phyloP scores from a whole-genome alignment of 306 rosid species.

The Lotus japonicus region DNA sequence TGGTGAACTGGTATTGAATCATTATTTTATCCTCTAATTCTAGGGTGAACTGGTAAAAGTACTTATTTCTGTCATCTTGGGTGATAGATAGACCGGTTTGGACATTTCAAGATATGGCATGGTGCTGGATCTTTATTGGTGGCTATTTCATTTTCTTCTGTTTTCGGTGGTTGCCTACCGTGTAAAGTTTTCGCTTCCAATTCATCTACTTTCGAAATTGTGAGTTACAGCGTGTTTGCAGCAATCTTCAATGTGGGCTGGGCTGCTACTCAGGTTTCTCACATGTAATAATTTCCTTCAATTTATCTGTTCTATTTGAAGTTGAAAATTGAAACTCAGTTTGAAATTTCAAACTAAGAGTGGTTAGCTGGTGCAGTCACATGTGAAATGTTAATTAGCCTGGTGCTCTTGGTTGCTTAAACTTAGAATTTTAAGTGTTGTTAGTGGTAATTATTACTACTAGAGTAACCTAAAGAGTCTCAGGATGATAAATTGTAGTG shows the following conservation, averaged over 20 bases:
- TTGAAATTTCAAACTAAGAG: not conserved
- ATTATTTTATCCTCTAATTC: not conserved
- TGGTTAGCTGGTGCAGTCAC: not conserved
- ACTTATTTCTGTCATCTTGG: conserved; percentile 19
- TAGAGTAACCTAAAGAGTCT: not conserved
- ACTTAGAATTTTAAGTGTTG: too few species aligned
- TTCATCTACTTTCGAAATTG: conserved; percentile 54
- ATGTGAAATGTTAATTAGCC: conserved; percentile 5
- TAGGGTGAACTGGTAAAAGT: too few species aligned
- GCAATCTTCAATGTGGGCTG: conserved; percentile 92
- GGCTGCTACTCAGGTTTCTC: conserved; percentile 98
- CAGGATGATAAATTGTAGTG: not conserved
- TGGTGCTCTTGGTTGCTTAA: too few species aligned
- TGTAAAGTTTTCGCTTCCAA: conserved; percentile 50
- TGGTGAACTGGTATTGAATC: conserved; percentile 82
- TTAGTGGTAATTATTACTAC: not conserved
- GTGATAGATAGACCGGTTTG: conserved; percentile 90
- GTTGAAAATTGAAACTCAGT: not conserved
- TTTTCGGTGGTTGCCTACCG: conserved; percentile 87
- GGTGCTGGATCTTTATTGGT: conserved; percentile 93
- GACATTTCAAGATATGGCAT: conserved; percentile 97
- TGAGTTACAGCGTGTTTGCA: conserved; percentile 84
- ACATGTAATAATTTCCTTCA: conserved; percentile 59
- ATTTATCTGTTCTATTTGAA: conserved; percentile 11
- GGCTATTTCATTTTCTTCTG: conserved; percentile 95